Percentiles rank a stretch among this genome's conserved stretches.
These are phyloP conservation scores for Hypericum androsaemum DNA, from an alignment of 345 rosid genomes.

Conservation along the genomic window DNA sequence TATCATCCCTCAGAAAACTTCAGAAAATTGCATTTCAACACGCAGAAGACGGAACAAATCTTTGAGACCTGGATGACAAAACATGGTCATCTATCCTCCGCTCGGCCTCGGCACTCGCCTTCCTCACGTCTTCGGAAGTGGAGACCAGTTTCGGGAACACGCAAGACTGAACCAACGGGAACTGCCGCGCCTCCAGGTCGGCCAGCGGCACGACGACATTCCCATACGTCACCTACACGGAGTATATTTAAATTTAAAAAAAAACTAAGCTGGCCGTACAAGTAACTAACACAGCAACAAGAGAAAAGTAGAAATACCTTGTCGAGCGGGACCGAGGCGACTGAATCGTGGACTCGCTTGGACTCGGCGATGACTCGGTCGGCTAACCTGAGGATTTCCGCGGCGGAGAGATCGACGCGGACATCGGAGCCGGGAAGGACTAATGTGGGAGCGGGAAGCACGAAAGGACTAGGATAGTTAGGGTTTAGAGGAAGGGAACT, in stretches of 20 bases:
- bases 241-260: conserved; percentile 9
- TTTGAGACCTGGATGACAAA: conserved; percentile 56
- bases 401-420: conserved; percentile 53
- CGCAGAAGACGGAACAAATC: conserved; percentile 1
- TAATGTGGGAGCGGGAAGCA: conserved; percentile 9
- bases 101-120: conserved; percentile 80
- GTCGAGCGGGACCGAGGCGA: conserved; percentile 70
- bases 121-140: conserved; percentile 43
- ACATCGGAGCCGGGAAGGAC: conserved; percentile 66
- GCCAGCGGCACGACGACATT: conserved; percentile 65
- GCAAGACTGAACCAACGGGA: conserved; percentile 67
- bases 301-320: conserved; percentile 32
- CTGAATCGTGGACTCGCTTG: conserved; percentile 55
- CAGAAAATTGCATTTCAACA: neutral
- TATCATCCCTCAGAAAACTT: no score
- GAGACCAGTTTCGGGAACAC: conserved; percentile 64
- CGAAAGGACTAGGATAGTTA: neutral
- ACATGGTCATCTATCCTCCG: conserved; percentile 53
- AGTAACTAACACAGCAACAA: neutral
- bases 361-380: conserved; percentile 55
- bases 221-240: conserved; percentile 54
- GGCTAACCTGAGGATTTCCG: conserved; percentile 59
- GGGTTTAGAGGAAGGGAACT: neutral
- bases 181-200: conserved; percentile 64
- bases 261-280: neutral